These are phyloP conservation scores for Dorcoceras hygrometricum DNA, from an alignment of 257 asterid species.

Conservation along the genomic window DNA sequence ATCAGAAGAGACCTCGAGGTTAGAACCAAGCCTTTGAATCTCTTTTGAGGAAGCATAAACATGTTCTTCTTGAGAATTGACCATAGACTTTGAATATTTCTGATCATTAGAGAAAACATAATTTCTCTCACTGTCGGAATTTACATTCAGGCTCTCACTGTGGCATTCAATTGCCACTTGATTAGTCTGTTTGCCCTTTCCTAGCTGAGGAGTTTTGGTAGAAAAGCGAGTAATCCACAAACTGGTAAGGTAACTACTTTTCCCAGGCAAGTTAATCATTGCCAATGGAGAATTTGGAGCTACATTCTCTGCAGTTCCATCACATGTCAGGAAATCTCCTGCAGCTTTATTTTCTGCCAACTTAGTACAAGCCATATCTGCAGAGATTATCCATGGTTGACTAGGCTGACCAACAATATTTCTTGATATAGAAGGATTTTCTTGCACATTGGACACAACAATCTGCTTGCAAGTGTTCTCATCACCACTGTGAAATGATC, in stretches of 20 bases:
- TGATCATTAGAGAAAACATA: constrained; percentile 24
- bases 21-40: constrained; percentile 20
- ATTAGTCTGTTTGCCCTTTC: constrained; percentile 24
- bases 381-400: constrained; percentile 30
- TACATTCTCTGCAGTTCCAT: constrained; percentile 18
- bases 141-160: constrained; percentile 13
- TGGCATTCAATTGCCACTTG: constrained; percentile 23
- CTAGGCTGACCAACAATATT: constrained; percentile 19
- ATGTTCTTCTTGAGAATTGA: constrained; percentile 15
- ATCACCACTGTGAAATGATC: constrained; percentile 13
- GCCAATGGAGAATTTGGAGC: constrained; percentile 25
- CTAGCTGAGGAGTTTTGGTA: constrained; percentile 28
- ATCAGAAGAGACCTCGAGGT: constrained; percentile 30
- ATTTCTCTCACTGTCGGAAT: constrained; percentile 22
- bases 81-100: constrained; percentile 23
- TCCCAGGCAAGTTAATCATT: constrained; percentile 28
- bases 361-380: constrained; percentile 18
- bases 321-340: constrained; percentile 7
- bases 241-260: constrained; percentile 36
- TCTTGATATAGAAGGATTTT: constrained; percentile 22
- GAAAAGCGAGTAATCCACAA: constrained; percentile 70
- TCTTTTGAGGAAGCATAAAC: constrained; percentile 27
- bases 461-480: constrained; percentile 30
- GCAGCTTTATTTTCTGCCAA: constrained; percentile 30
- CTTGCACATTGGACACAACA: constrained; percentile 28